These are phyloP conservation scores for Gigaspora rosea DNA, from an alignment of 192 early-diverging fungal genomes.

Conservation along the genomic window DNA sequence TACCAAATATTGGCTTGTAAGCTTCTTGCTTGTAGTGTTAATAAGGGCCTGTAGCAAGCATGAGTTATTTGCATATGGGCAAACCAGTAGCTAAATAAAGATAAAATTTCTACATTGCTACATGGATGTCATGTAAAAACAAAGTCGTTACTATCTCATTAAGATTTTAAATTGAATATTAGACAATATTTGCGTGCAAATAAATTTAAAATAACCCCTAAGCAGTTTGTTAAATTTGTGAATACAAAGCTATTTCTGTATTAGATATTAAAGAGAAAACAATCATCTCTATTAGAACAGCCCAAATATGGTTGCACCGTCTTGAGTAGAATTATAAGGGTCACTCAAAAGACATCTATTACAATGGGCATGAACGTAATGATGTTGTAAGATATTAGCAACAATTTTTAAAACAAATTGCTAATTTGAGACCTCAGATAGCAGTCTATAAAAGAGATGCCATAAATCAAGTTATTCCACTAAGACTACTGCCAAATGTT, in stretches of 20 bases:
- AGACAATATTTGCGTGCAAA: slow-evolving; percentile 10
- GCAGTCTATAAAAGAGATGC: background rate
- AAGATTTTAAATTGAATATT: slow-evolving; percentile 10
- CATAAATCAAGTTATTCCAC: slow-evolving; percentile 10
- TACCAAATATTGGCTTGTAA: background rate
- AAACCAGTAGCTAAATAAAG: background rate
- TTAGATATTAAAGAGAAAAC: slow-evolving; percentile 17
- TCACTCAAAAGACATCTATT: slow-evolving; percentile 19
- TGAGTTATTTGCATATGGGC: background rate
- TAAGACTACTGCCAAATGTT: background rate
- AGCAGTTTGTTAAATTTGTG: background rate
- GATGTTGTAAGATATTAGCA: slow-evolving; percentile 12
- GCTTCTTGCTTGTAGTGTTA: background rate
- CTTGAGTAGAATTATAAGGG: slow-evolving; percentile 3
- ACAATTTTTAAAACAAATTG: slow-evolving; percentile 9
- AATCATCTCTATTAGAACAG: slow-evolving; percentile 10
- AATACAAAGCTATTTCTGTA: slow-evolving; percentile 2
- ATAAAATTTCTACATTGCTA: background rate
- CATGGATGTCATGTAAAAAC: slow-evolving; percentile 2
- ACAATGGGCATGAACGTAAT: slow-evolving; percentile 1
- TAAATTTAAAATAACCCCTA: slow-evolving; percentile 7
- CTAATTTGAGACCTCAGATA: background rate
- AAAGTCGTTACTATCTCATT: background rate
- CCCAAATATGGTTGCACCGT: background rate
- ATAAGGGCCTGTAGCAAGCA: background rate